A percentile compares a stretch with the other conserved stretches of the same genome.
phyloP scores from a whole-genome alignment of 495 filamentous ascomycete genomes.

The Annulohypoxylon nitens region DNA sequence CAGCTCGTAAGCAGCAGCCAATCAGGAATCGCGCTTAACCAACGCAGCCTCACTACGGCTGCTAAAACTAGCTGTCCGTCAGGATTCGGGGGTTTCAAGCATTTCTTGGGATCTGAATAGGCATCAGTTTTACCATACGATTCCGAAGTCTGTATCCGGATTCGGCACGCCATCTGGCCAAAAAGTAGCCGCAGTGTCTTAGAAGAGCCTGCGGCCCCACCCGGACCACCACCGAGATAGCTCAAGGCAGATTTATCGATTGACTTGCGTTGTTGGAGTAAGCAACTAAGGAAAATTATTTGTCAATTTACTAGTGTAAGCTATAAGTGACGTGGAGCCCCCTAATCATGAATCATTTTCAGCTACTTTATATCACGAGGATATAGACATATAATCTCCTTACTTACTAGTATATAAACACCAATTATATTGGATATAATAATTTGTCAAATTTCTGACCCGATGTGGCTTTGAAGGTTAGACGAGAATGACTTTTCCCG shows the following conservation, averaged over 20 bases:
- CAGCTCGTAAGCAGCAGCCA: conserved; percentile 44
- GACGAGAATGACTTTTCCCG: too few species aligned
- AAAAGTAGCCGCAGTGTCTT: conserved; percentile 25
- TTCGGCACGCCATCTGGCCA: conserved; percentile 15
- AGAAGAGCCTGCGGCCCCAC: conserved; percentile 26
- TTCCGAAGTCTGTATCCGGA: conserved; percentile 21
- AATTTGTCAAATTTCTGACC: neutral
- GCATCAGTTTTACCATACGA: conserved; percentile 22
- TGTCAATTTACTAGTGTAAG: neutral
- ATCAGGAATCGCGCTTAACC: conserved; percentile 8
- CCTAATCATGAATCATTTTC: neutral
- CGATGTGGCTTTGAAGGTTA: neutral
- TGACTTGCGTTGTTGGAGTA: neutral
- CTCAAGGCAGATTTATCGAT: conserved; percentile 19
- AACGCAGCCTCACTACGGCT: conserved; percentile 31
- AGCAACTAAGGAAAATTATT: neutral
- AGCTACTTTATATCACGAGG: neutral
- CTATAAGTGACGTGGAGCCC: neutral
- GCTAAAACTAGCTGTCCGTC: conserved; percentile 17
- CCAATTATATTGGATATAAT: neutral
- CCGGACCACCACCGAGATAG: neutral
- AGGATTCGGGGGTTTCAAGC: conserved; percentile 36
- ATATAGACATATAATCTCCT: neutral
- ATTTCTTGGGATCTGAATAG: conserved; percentile 28
- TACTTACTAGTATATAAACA: neutral